phyloP scores from a whole-genome alignment of 768 basidiomycete genomes.

The Floccularia luteovirens region DNA sequence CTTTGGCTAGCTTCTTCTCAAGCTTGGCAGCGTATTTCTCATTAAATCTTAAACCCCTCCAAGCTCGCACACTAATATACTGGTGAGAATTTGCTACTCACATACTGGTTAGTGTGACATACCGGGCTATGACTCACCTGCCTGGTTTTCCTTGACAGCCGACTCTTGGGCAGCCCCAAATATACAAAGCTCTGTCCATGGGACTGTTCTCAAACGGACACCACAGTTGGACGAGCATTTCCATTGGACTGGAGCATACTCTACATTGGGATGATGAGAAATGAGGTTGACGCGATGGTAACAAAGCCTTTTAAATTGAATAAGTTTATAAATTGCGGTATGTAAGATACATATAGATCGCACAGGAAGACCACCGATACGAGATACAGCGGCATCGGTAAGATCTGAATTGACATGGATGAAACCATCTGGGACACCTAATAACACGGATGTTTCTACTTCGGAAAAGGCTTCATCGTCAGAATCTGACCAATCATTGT shows the following conservation, averaged over 20 bases:
- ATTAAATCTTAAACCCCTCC: slow-evolving; percentile 70
- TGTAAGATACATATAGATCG: slow-evolving; percentile 49
- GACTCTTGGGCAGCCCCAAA: slow-evolving; percentile 73
- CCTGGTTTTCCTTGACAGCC: slow-evolving; percentile 71
- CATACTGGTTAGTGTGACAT: slow-evolving; percentile 5
- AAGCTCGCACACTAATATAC: slow-evolving; percentile 62
- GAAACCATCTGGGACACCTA: slow-evolving; percentile 76
- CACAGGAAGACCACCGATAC: slow-evolving; percentile 88
- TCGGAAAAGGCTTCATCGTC: slow-evolving; percentile 53
- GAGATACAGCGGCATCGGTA: slow-evolving; percentile 75
- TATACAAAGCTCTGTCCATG: slow-evolving; percentile 78
- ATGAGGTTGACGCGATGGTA: slow-evolving; percentile 55
- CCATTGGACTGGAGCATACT: slow-evolving; percentile 66
- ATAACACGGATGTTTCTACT: slow-evolving; percentile 64
- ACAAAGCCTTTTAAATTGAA: slow-evolving; percentile 57
- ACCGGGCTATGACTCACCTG: slow-evolving; percentile 45
- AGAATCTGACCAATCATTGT: slow-evolving; percentile 77
- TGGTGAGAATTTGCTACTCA: not conserved
- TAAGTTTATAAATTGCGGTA: slow-evolving; percentile 39
- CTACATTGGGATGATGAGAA: slow-evolving; percentile 64
- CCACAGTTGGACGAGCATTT: slow-evolving; percentile 83
- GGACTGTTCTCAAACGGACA: slow-evolving; percentile 83
- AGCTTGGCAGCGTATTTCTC: slow-evolving; percentile 70
- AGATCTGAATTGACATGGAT: slow-evolving; percentile 53
- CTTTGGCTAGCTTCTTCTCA: slow-evolving; percentile 40